Evolutionary conservation across 2,329 filamentous ascomycete species (phyloP).

Genomic region (Arthrobotrys iridis): DNA sequence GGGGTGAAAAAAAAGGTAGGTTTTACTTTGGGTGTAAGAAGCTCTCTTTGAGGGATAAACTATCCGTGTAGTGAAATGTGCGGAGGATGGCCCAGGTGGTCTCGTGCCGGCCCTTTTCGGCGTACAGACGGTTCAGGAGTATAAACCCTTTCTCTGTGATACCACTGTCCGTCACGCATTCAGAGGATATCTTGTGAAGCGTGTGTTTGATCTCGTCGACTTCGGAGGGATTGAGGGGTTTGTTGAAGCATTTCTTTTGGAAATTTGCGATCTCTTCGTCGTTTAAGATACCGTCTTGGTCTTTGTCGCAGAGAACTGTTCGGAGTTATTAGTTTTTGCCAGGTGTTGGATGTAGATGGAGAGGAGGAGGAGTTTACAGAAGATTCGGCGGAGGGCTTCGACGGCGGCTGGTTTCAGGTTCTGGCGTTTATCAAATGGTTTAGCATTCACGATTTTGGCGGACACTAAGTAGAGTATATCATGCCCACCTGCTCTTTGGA

Average conservation of each 20-base stretch:
- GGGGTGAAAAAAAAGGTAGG: slow-evolving; percentile 75
- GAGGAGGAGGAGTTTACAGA: slow-evolving; percentile 68
- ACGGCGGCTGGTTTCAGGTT: slow-evolving; percentile 88
- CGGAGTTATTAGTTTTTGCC: not conserved
- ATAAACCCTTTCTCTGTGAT: slow-evolving; percentile 86
- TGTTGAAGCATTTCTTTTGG: slow-evolving; percentile 83
- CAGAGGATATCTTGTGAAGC: slow-evolving; percentile 75
- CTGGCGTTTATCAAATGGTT: slow-evolving; percentile 60
- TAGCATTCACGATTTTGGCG: slow-evolving; percentile 50
- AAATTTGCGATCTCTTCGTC: slow-evolving; percentile 92
- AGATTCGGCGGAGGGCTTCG: slow-evolving; percentile 85
- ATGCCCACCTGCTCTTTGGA: slow-evolving; percentile 75
- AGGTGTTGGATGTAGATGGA: no score
- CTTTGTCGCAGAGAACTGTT: slow-evolving; percentile 81
- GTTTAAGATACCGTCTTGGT: slow-evolving; percentile 91
- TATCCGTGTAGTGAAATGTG: slow-evolving; percentile 96
- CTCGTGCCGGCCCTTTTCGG: slow-evolving; percentile 95
- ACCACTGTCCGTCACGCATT: slow-evolving; percentile 73
- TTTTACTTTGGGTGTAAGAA: slow-evolving; percentile 81
- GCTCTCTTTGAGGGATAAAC: slow-evolving; percentile 85
- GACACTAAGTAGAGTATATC: not conserved
- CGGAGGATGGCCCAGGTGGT: slow-evolving; percentile 97
- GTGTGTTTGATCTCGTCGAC: slow-evolving; percentile 90
- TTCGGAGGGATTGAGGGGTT: slow-evolving; percentile 81
- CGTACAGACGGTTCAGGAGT: slow-evolving; percentile 92